Conservation (phyloP, 2,329 filamentous ascomycete genomes). For the Phyllosticta citriasiana region DNA sequence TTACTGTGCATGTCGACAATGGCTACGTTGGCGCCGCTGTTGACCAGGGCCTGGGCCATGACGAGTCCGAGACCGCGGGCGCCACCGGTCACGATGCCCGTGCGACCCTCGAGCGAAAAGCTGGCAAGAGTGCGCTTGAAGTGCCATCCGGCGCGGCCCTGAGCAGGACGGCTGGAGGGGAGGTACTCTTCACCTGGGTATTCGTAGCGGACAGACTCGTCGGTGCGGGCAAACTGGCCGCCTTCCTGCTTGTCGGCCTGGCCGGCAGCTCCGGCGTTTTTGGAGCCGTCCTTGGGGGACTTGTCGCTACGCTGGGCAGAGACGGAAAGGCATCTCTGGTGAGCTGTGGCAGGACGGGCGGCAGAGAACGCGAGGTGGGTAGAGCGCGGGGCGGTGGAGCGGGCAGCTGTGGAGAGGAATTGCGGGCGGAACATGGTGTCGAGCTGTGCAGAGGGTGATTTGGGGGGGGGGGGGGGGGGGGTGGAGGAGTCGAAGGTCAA, state of each 20-base stretch:
- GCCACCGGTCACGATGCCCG: conserved; percentile 80
- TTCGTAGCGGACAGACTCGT: conserved; percentile 66
- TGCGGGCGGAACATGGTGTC: conserved; percentile 26
- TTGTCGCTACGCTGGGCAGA: conserved; percentile 22
- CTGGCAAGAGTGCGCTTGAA: conserved; percentile 75
- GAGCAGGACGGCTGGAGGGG: conserved; percentile 59
- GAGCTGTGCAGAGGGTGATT: not conserved
- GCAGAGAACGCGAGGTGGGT: conserved; percentile 16
- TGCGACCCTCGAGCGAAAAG: conserved; percentile 78
- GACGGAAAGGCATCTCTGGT: conserved; percentile 20
- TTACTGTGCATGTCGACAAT: conserved; percentile 89
- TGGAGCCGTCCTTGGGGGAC: conserved; percentile 18
- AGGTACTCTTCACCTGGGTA: conserved; percentile 68
- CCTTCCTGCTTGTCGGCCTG: conserved; percentile 37
- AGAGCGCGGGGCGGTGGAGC: conserved; percentile 20
- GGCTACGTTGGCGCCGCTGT: conserved; percentile 78
- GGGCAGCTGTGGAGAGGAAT: conserved; percentile 14
- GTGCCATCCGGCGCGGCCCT: conserved; percentile 68
- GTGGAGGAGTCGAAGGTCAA: not conserved
- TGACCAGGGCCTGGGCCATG: conserved; percentile 85
- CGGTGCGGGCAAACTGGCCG: conserved; percentile 68
- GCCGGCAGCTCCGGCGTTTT: conserved; percentile 28
- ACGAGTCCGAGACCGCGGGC: conserved; percentile 81
- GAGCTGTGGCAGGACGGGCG: conserved; percentile 16
- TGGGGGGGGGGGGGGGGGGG: not conserved